Percentiles rank a stretch among this genome's conserved stretches.
Evolutionary conservation across 306 rosid species (phyloP).

Genomic region (Cicer arietinum): DNA sequence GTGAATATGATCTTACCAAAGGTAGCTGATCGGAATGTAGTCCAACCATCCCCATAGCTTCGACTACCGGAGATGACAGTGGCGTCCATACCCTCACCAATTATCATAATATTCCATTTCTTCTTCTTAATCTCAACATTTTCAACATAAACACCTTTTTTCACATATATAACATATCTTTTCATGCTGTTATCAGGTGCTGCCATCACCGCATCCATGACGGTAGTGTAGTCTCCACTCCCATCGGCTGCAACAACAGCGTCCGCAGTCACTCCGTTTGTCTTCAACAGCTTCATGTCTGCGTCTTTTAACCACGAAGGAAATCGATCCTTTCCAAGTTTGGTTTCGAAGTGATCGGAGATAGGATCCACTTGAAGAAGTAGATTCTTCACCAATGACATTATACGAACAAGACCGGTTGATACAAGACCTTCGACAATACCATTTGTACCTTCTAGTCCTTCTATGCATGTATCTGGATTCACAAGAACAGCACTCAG

Average conservation of each 20-base stretch:
- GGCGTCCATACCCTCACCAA: slow-evolving; percentile 82
- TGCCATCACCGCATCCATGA: slow-evolving; percentile 72
- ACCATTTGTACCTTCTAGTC: slow-evolving; percentile 75
- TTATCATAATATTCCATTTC: slow-evolving; percentile 85
- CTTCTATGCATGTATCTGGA: slow-evolving; percentile 85
- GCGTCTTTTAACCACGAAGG: slow-evolving; percentile 66
- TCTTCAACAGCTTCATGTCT: slow-evolving; percentile 60
- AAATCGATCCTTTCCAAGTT: slow-evolving; percentile 2
- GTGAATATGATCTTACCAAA: slow-evolving; percentile 59
- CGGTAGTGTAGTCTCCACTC: slow-evolving; percentile 61
- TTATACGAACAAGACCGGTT: slow-evolving; percentile 53
- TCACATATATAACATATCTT: slow-evolving; percentile 68
- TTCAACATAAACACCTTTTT: slow-evolving; percentile 72
- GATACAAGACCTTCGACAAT: slow-evolving; percentile 56
- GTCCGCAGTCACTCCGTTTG: slow-evolving; percentile 49
- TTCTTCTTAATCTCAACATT: slow-evolving; percentile 88
- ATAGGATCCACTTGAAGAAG: slow-evolving; percentile 57
- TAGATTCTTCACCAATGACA: slow-evolving; percentile 56
- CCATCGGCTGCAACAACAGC: slow-evolving; percentile 79
- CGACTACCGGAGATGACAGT: slow-evolving; percentile 74
- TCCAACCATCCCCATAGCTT: slow-evolving; percentile 72
- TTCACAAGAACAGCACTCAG: slow-evolving; percentile 70
- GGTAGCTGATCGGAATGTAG: slow-evolving; percentile 84
- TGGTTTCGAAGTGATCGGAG: neutral
- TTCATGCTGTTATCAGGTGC: slow-evolving; percentile 82